phyloP scores from a whole-genome alignment of 192 early-diverging fungal genomes.

The Backusella mclennaniae region DNA sequence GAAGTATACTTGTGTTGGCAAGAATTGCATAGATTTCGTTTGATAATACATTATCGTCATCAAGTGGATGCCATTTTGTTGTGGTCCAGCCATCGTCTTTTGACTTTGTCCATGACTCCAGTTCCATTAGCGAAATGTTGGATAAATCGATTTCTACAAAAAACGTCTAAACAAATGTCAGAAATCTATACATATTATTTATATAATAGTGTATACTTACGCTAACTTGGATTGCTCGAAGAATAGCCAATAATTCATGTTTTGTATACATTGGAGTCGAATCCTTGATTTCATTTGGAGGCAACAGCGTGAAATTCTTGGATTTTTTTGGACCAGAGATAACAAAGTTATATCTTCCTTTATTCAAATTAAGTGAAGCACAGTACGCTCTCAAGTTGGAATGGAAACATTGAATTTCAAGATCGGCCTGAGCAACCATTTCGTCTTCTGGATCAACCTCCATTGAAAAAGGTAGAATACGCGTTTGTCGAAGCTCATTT shows the following conservation, averaged over 20 bases:
- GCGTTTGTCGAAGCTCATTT: background rate
- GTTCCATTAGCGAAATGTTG: background rate
- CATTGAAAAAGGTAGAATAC: background rate
- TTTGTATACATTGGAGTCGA: slow-evolving; percentile 1
- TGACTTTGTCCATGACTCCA: slow-evolving; percentile 23
- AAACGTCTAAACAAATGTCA: background rate
- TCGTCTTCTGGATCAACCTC: background rate
- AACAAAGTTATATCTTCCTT: slow-evolving; percentile 4
- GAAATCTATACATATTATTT: background rate
- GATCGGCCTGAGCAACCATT: background rate
- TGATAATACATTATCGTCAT: background rate
- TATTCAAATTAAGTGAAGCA: slow-evolving; percentile 35
- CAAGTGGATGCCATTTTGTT: background rate
- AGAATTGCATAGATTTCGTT: background rate
- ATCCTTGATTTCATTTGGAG: slow-evolving; percentile 22
- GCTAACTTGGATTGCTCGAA: slow-evolving; percentile 22
- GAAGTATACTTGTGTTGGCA: background rate
- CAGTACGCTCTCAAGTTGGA: slow-evolving; percentile 23
- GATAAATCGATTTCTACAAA: background rate
- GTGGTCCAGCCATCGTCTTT: slow-evolving; percentile 28
- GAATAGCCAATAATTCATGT: slow-evolving; percentile 33
- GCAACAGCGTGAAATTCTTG: slow-evolving; percentile 6
- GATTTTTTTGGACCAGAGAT: background rate
- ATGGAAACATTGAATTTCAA: background rate
- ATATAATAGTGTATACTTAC: slow-evolving; percentile 17